Evolutionary conservation across 2,329 filamentous ascomycete genomes (phyloP).

Genomic region (Trichoderma oligosporum): DNA sequence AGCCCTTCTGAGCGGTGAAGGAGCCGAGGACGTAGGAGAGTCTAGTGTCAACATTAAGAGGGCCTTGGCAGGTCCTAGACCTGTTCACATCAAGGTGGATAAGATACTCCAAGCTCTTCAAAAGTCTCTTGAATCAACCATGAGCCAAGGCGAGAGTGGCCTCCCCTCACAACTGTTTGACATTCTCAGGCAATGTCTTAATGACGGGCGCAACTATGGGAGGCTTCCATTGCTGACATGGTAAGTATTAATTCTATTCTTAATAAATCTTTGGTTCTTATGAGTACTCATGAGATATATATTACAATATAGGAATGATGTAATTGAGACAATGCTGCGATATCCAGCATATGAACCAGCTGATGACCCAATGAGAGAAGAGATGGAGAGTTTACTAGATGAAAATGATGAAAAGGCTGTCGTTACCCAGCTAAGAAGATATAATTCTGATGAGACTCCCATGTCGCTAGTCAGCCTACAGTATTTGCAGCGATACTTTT

Average conservation of each 20-base stretch:
- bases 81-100: slow-evolving; percentile 27
- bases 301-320: slow-evolving; percentile 27
- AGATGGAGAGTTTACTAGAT: slow-evolving; percentile 30
- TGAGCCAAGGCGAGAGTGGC: slow-evolving; percentile 22
- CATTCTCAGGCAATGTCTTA: slow-evolving; percentile 28
- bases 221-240: slow-evolving; percentile 34
- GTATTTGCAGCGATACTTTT: slow-evolving; percentile 30
- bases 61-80: slow-evolving; percentile 2
- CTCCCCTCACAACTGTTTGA: slow-evolving; percentile 29
- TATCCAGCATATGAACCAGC: slow-evolving; percentile 6
- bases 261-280: neutral
- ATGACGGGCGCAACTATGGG: slow-evolving; percentile 26
- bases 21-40: neutral
- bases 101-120: slow-evolving; percentile 25
- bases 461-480: slow-evolving; percentile 28
- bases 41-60: neutral
- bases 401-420: slow-evolving; percentile 28
- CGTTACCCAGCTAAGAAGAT: slow-evolving; percentile 31
- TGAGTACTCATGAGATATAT: slow-evolving; percentile 10
- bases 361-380: slow-evolving; percentile 28
- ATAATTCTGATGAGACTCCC: slow-evolving; percentile 25
- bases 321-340: slow-evolving; percentile 19
- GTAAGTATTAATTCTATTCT: slow-evolving; percentile 24
- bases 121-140: slow-evolving; percentile 21
- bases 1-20: slow-evolving; percentile 15